These are phyloP conservation scores for Clonostachys solani DNA, from an alignment of 2,329 filamentous ascomycete genomes.

Conservation along the genomic window DNA sequence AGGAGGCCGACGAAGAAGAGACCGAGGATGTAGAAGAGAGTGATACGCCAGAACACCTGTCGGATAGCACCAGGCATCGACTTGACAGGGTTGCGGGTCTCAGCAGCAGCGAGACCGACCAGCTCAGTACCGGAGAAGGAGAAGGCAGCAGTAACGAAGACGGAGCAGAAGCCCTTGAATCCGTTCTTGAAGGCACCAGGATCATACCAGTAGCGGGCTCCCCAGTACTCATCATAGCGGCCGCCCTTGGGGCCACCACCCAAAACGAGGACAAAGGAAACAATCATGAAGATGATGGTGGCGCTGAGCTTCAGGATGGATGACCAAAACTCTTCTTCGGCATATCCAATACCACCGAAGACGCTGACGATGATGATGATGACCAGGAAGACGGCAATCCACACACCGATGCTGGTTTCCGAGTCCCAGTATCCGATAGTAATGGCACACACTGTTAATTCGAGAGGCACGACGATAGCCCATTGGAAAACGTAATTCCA, in stretches of 20 bases:
- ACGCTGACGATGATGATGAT: conserved; percentile 42
- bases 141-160: conserved; percentile 67
- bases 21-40: conserved; percentile 38
- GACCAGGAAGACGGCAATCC: conserved; percentile 45
- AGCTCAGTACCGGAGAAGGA: conserved; percentile 63
- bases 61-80: conserved; percentile 72
- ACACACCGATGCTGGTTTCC: conserved; percentile 37
- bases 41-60: conserved; percentile 55
- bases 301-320: conserved; percentile 48
- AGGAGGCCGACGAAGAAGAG: conserved; percentile 39
- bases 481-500: conserved; percentile 46
- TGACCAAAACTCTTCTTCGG: conserved; percentile 49
- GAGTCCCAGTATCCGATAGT: conserved; percentile 46
- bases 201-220: conserved; percentile 34
- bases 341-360: conserved; percentile 44
- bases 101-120: conserved; percentile 63
- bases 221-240: conserved; percentile 31
- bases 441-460: conserved; percentile 43
- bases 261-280: conserved; percentile 48
- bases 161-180: conserved; percentile 63
- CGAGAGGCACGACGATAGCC: conserved; percentile 40
- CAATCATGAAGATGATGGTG: conserved; percentile 53
- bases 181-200: conserved; percentile 56
- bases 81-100: conserved; percentile 61
- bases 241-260: conserved; percentile 46